Evolutionary conservation across 345 rosid genomes (phyloP), one percentile per base, ranked within the genome.

Genomic region (Excoecaria cochinchinensis): DNA sequence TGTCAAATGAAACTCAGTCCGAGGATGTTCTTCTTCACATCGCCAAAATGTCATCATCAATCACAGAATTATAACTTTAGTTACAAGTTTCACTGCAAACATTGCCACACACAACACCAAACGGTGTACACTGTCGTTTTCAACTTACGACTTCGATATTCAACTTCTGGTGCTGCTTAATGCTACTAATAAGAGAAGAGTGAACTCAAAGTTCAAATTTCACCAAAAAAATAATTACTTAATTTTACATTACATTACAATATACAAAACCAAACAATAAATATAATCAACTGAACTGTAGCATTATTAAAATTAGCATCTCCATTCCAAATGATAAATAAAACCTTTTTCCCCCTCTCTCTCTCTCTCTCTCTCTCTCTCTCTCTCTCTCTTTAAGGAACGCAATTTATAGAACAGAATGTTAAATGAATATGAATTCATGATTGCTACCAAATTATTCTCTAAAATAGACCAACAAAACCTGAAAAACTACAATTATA

Each of bases 401-500:
- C 36, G 4, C 38, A 11, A 39, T 38, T 16, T 38, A 63, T 39
- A 39, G 47, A 39, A 63, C 47, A 63, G 5, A 63, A 16, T 22
- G 39, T 21, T 63, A 14, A 63, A 38, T 39, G 67, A 63, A 63
- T 14, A 44, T 14, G 47, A 63, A 7, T 16, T 63, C 67, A 38
- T 39, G 22, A 39, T 17, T 38, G 17, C 67, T 63, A 63, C 67
- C 15, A 63, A 38, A 50, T 51, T 69, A 19, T 69, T 69, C 72
- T 39, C 72, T 39, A 13, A 22, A 40, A 52, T 57, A 42, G 38
- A 73, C 67, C 76, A 47, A 21, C 58, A 73, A 38, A 46, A 16
- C 56, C 48, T 36, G 31, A 24, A 25, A 51, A 59, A 17, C 63
- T 57, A 31, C 64, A 71, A 53, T 3, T 15, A 42, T 24, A 56